Percentiles rank a stretch among this genome's conserved stretches.
Evolutionary conservation across 257 asterid genomes (phyloP).

Genomic region (Primulina huaijiensis): DNA sequence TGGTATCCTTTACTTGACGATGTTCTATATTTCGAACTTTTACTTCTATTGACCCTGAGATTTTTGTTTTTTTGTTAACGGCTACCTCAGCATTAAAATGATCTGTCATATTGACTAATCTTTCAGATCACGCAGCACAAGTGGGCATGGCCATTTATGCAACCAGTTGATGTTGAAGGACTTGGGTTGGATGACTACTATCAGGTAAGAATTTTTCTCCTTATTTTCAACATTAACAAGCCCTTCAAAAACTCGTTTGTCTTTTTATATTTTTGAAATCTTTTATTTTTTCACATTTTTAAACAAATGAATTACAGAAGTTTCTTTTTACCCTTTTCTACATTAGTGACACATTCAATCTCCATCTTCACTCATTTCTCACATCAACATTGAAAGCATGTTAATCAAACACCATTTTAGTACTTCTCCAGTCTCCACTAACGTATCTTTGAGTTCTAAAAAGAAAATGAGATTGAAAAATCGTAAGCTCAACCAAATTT

Average conservation of each 20-base stretch:
- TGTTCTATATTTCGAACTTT: conserved; percentile 9
- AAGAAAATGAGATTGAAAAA: not conserved
- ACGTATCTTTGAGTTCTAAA: not conserved
- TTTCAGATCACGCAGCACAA: conserved; percentile 87
- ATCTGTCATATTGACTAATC: conserved; percentile 24
- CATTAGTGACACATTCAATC: not conserved
- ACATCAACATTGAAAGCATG: not conserved
- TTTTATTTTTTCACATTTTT: not conserved
- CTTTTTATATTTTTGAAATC: not conserved
- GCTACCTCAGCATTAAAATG: conserved; percentile 2
- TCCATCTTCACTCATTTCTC: not conserved
- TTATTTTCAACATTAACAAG: not conserved
- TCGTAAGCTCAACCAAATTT: not conserved
- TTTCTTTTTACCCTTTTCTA: not conserved
- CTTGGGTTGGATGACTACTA: conserved; percentile 90
- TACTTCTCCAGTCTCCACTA: not conserved
- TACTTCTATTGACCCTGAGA: not conserved
- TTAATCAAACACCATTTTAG: conserved; percentile 2
- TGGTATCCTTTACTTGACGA: not conserved
- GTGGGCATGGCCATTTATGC: conserved; percentile 98
- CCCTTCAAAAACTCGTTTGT: not conserved
- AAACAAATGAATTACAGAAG: not conserved
- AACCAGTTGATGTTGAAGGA: conserved; percentile 95
- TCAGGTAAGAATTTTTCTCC: conserved; percentile 41
- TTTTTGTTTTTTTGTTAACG: not conserved